Conservation (phyloP, 768 basidiomycete genomes). For the Lanmaoa pseudosensibilis region DNA sequence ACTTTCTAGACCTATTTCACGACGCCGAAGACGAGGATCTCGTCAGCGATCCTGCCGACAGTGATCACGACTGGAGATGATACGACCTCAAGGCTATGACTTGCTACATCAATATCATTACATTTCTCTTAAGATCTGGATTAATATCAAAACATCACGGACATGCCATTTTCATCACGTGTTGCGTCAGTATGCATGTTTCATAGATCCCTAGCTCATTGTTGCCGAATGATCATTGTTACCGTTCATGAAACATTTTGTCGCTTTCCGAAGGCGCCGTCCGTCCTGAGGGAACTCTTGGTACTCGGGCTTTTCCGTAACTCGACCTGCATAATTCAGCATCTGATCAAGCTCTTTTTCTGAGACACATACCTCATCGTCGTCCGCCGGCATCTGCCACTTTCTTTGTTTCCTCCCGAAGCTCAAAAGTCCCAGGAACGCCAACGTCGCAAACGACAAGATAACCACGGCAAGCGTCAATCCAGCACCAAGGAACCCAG, state of each 20-base stretch:
- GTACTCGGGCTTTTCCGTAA: constrained; percentile 19
- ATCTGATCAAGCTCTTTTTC: background rate
- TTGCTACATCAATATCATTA: constrained; percentile 14
- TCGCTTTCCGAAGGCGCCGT: background rate
- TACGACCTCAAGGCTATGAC: constrained; percentile 1
- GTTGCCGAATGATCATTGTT: constrained; percentile 1
- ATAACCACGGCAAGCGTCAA: constrained; percentile 46
- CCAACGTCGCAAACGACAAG: constrained; percentile 38
- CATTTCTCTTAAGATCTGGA: constrained; percentile 22
- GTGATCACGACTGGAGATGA: constrained; percentile 37
- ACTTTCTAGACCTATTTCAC: constrained; percentile 54
- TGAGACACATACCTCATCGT: constrained; percentile 22
- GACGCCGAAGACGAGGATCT: constrained; percentile 51
- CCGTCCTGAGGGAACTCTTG: constrained; percentile 1
- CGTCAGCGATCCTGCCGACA: constrained; percentile 30
- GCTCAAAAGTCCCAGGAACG: constrained; percentile 40
- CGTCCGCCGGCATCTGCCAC: background rate
- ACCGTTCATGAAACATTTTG: background rate
- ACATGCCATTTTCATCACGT: constrained; percentile 15
- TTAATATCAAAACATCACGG: constrained; percentile 19
- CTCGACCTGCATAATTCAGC: constrained; percentile 21
- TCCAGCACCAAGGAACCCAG: constrained; percentile 69
- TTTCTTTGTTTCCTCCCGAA: constrained; percentile 21
- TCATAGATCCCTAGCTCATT: constrained; percentile 7
- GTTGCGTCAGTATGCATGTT: constrained; percentile 17